Evolutionary conservation across 331 rosid genomes (phyloP), one percentile per base, ranked within the genome.

Genomic region (Malus hybrid): DNA sequence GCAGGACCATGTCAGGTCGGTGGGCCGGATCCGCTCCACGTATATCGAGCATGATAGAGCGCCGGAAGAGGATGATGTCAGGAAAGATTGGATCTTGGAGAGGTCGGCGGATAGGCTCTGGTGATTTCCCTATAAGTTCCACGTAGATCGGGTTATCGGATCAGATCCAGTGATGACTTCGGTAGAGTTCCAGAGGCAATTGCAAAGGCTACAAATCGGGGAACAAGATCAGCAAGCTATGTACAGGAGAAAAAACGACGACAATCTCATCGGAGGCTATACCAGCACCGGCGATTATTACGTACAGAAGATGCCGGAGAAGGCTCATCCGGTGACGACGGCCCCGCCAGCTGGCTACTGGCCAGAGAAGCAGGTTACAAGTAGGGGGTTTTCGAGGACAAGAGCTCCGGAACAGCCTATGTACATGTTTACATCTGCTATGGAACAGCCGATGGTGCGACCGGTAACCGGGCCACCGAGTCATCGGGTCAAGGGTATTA

Each of bases 211-310:
- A 0, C 44, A 39, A 39, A 39, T 39, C 44, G 44, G 44, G 1
- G 44, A 39, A 39, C 44, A 39, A 39, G 44, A 39, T 39, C 44
- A 39, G 44, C 88, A 83, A 10, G 76, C 81, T 14, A 75, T 81
- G 32, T 88, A 90, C n/a, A 67, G 88, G 75, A 85, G 92, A 59
- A 90, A 85, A 57, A 77, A 83, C 67, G 96, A 89, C 1, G 96
- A 91, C 0, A 79, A 69, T 11, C 42, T 77, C 6, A 28, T 29
- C 36, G 91, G 90, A 36, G 83, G 83, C 6, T 91, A 91, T 54
- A 7, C 46, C 16, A 32, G 80, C 5, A 39, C 80, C 16, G 91
- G 93, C 13, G 96, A 91, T 55, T 92, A 83, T 71, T 90, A 85
- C 69, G 70, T 79, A 15, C 95, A 87, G 24, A 91, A 85, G 19